Evolutionary conservation across 2,329 filamentous ascomycete species (phyloP).

Genomic region (Parasarocladium wereldwijsianum): DNA sequence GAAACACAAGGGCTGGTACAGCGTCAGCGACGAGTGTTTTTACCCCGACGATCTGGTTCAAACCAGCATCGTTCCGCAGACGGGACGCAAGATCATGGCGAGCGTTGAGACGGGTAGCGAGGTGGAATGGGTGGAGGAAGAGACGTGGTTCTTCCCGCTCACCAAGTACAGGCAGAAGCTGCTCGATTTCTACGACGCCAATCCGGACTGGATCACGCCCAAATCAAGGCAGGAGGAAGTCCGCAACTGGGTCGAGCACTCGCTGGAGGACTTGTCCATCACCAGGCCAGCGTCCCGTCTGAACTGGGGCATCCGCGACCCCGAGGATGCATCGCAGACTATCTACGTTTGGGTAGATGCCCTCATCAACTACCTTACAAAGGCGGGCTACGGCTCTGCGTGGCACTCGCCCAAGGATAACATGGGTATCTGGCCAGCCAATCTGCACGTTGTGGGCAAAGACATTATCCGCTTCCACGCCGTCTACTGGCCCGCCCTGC

Average conservation of each 20-base stretch:
- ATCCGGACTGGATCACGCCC: conserved; percentile 67
- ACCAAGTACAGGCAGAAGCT: conserved; percentile 69
- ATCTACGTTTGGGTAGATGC: conserved; percentile 99
- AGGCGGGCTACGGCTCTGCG: conserved; percentile 51
- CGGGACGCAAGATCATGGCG: conserved; percentile 69
- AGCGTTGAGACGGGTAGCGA: conserved; percentile 79
- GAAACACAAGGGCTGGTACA: conserved; percentile 92
- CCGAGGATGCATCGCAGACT: conserved; percentile 70
- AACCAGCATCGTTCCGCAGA: conserved; percentile 59
- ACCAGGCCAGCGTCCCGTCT: conserved; percentile 68
- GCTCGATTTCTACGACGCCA: conserved; percentile 63
- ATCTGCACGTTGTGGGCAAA: conserved; percentile 88
- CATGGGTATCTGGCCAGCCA: conserved; percentile 67
- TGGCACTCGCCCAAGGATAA: conserved; percentile 52
- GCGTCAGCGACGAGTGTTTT: conserved; percentile 90
- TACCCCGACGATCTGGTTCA: conserved; percentile 69
- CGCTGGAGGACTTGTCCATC: conserved; percentile 76
- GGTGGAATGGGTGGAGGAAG: conserved; percentile 88
- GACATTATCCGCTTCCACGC: conserved; percentile 95
- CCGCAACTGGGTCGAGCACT: conserved; percentile 57
- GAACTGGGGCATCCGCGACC: conserved; percentile 80
- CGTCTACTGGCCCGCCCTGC: conserved; percentile 94
- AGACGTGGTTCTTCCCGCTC: conserved; percentile 88
- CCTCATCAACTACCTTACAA: conserved; percentile 84
- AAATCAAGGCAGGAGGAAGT: conserved; percentile 62